Base-by-base conservation (phyloP, 2,329 filamentous ascomycete species). In the Mariannaea elegans region DNA sequence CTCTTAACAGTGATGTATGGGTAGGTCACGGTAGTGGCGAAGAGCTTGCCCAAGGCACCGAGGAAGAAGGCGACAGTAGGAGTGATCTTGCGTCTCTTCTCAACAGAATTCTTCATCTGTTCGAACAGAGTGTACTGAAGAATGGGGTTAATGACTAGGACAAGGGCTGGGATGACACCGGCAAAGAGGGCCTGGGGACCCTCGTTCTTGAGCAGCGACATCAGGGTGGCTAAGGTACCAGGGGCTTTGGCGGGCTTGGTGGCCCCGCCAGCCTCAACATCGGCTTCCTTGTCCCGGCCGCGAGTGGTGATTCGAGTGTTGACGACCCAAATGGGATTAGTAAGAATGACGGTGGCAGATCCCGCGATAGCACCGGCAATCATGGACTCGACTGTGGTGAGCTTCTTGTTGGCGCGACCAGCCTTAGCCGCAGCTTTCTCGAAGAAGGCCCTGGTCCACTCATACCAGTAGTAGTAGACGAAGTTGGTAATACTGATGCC, bases 381-480 rank as follows among this genome's bases (percentile, higher is more conserved):
- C 90, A 99, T 99, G 67, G 90, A 91, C 82, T 99, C 94, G 68
- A 94, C 77, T 0, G 95, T 97, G 16, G 92, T 95, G 75, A 99
- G 89, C 76, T 93, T 94, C 79, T 87, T 90, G 63, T 86, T 88
- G 57, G 88, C 85, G 65, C 92, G 88, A 31, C 91, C 91, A 54
- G 91, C 83, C 71, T 87, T 89, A 58, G 84, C 76, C 44, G 93
- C 93, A 9, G 93, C 91, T 65, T 84, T 83, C 76, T 92, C 93
- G 80, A 98, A 97, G 75, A 90, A 90, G 49, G 90, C 85, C 59
- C 94, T 89, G 64, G 93, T 95, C 92, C 93, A 99, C 81, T 99
- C 95, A 79, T 98, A 99, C 94, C 92, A 99, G 84, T 98, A 99
- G 82, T 99, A 99, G 84, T 99, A 99, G 46, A 99, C 94, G 76